A percentile compares a stretch with the other conserved stretches of the same genome.
These are phyloP conservation scores for Penicillium pulvis DNA, from an alignment of 495 filamentous ascomycete species.

Conservation along the genomic window DNA sequence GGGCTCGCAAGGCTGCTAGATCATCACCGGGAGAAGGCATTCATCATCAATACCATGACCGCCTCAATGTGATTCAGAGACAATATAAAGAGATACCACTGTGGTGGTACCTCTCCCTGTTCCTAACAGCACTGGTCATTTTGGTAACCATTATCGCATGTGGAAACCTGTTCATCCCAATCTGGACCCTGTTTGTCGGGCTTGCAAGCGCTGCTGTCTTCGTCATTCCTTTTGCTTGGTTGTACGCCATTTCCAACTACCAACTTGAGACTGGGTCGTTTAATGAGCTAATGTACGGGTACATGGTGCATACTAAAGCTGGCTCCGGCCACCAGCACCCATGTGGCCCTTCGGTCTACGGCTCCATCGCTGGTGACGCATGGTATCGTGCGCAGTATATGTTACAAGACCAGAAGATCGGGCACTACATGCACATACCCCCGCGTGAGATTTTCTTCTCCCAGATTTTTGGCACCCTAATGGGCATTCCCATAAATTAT, in stretches of 20 bases:
- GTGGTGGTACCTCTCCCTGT: slow-evolving; percentile 56
- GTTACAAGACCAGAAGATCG: slow-evolving; percentile 52
- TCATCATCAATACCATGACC: slow-evolving; percentile 55
- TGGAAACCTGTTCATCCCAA: slow-evolving; percentile 56
- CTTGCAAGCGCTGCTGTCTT: slow-evolving; percentile 51
- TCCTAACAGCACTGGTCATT: slow-evolving; percentile 47
- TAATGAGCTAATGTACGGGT: slow-evolving; percentile 59
- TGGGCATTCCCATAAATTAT: slow-evolving; percentile 47
- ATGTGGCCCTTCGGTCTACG: slow-evolving; percentile 54
- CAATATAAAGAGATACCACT: slow-evolving; percentile 56
- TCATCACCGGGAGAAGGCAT: slow-evolving; percentile 35
- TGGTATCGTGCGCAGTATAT: slow-evolving; percentile 57
- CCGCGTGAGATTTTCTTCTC: slow-evolving; percentile 45
- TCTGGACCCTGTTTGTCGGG: slow-evolving; percentile 58
- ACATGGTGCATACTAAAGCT: slow-evolving; percentile 53
- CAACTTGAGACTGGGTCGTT: slow-evolving; percentile 55
- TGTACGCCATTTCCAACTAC: slow-evolving; percentile 59
- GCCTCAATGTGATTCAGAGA: slow-evolving; percentile 56
- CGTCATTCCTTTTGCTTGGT: slow-evolving; percentile 56
- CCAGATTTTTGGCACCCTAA: slow-evolving; percentile 45
- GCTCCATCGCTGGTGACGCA: slow-evolving; percentile 51
- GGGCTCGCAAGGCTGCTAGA: slow-evolving; percentile 24
- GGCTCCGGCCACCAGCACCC: slow-evolving; percentile 48
- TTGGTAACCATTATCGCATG: slow-evolving; percentile 48
- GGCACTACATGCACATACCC: slow-evolving; percentile 51